These are phyloP conservation scores for Thielaviopsis musarum DNA, from an alignment of 2,329 filamentous ascomycete species.

Conservation along the genomic window DNA sequence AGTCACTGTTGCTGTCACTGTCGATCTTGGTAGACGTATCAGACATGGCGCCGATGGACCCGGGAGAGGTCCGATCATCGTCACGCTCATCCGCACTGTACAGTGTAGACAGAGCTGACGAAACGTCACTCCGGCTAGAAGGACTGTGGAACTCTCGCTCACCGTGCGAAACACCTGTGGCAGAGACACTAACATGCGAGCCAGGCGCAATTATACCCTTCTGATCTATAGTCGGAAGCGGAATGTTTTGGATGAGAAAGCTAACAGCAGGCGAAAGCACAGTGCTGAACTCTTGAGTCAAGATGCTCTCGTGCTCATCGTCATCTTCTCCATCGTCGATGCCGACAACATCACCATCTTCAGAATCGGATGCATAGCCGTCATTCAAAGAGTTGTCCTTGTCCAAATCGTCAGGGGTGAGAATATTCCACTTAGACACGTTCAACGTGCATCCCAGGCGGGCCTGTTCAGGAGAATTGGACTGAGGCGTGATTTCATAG, in stretches of 20 bases:
- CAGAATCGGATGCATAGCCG: background rate
- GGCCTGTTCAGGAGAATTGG: slow-evolving; percentile 3
- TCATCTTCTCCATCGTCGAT: slow-evolving; percentile 1
- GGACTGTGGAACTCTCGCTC: background rate
- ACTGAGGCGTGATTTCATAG: background rate
- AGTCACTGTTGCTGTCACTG: background rate
- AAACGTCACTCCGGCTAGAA: slow-evolving; percentile 26
- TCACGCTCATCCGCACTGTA: slow-evolving; percentile 37
- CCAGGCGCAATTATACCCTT: background rate
- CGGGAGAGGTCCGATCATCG: slow-evolving; percentile 15
- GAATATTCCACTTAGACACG: slow-evolving; percentile 5
- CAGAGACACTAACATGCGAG: background rate
- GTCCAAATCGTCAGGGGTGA: slow-evolving; percentile 6
- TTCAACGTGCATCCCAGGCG: slow-evolving; percentile 8
- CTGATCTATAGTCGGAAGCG: background rate
- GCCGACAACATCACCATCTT: background rate
- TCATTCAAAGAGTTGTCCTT: background rate
- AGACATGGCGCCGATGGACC: background rate
- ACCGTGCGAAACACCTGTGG: background rate
- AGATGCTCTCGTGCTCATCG: background rate
- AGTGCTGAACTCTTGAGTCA: slow-evolving; percentile 9
- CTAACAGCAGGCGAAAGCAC: slow-evolving; percentile 8
- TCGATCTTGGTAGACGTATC: slow-evolving; percentile 5
- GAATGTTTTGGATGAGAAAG: slow-evolving; percentile 2
- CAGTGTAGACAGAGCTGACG: slow-evolving; percentile 38